Evolutionary conservation across 1,284 basidiomycete species (phyloP).

Genomic region (Ustilago curta): DNA sequence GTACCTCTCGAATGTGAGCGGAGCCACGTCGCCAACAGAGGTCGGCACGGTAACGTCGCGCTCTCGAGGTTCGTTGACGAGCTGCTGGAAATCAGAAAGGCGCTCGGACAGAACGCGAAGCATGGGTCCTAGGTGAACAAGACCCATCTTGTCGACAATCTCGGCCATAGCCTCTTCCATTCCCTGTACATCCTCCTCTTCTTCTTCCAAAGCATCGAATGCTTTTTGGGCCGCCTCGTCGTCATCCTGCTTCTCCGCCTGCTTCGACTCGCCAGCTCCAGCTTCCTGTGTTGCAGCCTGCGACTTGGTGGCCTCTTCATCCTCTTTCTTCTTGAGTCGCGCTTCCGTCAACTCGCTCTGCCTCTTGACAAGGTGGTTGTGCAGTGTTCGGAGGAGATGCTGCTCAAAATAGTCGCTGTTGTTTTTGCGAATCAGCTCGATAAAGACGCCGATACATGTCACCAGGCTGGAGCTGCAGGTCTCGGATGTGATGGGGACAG

Average conservation of each 20-base stretch:
- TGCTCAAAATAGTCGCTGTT: slow-evolving; percentile 99
- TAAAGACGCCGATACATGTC: slow-evolving; percentile 87
- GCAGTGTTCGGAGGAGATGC: slow-evolving; percentile 93
- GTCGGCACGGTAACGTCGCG: slow-evolving; percentile 73
- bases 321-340: slow-evolving; percentile 56
- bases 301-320: slow-evolving; percentile 64
- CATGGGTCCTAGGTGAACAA: slow-evolving; percentile 90
- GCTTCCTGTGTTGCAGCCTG: slow-evolving; percentile 11
- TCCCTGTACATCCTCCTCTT: slow-evolving; percentile 68
- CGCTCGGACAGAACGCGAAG: slow-evolving; percentile 81
- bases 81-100: slow-evolving; percentile 79
- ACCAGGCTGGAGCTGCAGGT: slow-evolving; percentile 88
- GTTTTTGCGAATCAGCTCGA: slow-evolving; percentile 97
- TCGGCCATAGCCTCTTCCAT: slow-evolving; percentile 86
- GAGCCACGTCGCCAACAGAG: slow-evolving; percentile 72
- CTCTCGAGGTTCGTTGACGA: slow-evolving; percentile 80
- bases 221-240: slow-evolving; percentile 74
- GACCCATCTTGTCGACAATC: slow-evolving; percentile 88
- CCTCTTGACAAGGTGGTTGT: slow-evolving; percentile 87
- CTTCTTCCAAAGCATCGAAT: slow-evolving; percentile 66
- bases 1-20: slow-evolving; percentile 93
- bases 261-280: slow-evolving; percentile 6
- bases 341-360: slow-evolving; percentile 75
- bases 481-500: slow-evolving; percentile 71
- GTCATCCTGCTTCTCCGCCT: slow-evolving; percentile 26